A percentile compares a stretch with the other conserved stretches of the same genome.
Evolutionary conservation across 2,329 filamentous ascomycete species (phyloP).

Genomic region (Colletotrichum gigasporum): DNA sequence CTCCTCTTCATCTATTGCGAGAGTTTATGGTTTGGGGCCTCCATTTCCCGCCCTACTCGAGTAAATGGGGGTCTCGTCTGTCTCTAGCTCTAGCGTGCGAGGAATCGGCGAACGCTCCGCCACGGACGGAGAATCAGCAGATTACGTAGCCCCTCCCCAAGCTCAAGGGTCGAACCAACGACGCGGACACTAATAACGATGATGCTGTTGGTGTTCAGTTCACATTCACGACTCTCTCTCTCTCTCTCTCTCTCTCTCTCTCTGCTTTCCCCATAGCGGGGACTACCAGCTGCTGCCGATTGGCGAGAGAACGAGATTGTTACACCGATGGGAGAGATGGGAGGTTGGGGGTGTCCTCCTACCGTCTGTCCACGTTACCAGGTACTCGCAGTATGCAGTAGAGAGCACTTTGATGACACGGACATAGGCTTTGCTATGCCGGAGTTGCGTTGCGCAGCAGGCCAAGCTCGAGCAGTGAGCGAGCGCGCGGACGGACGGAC

Average conservation of each 20-base stretch:
- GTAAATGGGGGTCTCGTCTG: no score
- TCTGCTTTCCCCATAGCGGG: not conserved
- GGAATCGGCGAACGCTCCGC: no score
- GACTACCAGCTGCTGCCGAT: slow-evolving; percentile 20
- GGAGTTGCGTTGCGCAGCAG: not conserved
- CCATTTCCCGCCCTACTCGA: slow-evolving; percentile 16
- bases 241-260: not conserved
- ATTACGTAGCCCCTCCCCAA: slow-evolving; percentile 21
- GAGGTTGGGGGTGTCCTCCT: slow-evolving; percentile 10
- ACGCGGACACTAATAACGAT: slow-evolving; percentile 8
- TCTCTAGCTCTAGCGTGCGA: no score
- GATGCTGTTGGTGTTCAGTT: slow-evolving; percentile 6
- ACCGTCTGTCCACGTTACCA: not conserved
- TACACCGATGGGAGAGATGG: slow-evolving; percentile 23
- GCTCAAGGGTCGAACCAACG: slow-evolving; percentile 17
- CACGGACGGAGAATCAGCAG: not conserved
- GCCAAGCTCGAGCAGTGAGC: not conserved
- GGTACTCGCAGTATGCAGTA: not conserved
- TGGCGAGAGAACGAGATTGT: slow-evolving; percentile 31
- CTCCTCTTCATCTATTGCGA: not conserved
- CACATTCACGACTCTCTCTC: no score
- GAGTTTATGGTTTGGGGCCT: not conserved
- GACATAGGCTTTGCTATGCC: not conserved
- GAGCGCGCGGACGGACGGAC: no score
- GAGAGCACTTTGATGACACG: not conserved